Evolutionary conservation across 1,284 basidiomycete genomes (phyloP).

Genomic region (Mycena citricolor): DNA sequence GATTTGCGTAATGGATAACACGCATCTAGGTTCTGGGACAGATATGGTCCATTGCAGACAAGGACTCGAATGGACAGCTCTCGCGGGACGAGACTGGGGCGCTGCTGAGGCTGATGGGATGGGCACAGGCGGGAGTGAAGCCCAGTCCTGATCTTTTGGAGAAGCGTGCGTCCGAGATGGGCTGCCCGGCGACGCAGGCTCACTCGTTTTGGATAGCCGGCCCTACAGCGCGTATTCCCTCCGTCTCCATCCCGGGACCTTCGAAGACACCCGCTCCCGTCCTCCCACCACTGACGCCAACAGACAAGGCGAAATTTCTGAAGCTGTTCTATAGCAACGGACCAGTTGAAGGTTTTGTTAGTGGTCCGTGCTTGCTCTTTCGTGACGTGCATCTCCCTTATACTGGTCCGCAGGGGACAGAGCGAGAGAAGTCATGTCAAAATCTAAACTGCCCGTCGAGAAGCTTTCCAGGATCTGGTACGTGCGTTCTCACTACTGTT

Average conservation of each 20-base stretch:
- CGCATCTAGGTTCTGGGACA: slow-evolving; percentile 84
- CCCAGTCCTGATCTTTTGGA: slow-evolving; percentile 9
- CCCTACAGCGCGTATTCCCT: slow-evolving; percentile 18
- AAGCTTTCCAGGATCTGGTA: slow-evolving; percentile 20
- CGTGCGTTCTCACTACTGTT: background rate
- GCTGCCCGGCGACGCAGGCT: too few species aligned
- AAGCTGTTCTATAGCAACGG: slow-evolving; percentile 11
- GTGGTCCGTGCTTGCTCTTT: slow-evolving; percentile 6
- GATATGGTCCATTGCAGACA: slow-evolving; percentile 93
- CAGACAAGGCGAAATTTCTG: slow-evolving; percentile 18
- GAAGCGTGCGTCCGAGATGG: slow-evolving; percentile 18
- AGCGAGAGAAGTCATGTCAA: slow-evolving; percentile 20
- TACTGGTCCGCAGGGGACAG: slow-evolving; percentile 6
- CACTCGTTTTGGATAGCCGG: slow-evolving; percentile 10
- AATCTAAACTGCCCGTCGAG: slow-evolving; percentile 16
- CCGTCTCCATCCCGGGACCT: slow-evolving; percentile 4
- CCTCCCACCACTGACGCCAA: slow-evolving; percentile 14
- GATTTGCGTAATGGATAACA: too few species aligned
- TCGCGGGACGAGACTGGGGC: slow-evolving; percentile 11
- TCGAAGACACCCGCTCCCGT: background rate
- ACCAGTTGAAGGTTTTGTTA: slow-evolving; percentile 12
- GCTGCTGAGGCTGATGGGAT: slow-evolving; percentile 19
- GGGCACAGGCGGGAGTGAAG: slow-evolving; percentile 19
- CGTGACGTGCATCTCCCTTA: background rate
- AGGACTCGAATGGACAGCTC: slow-evolving; percentile 36